A percentile compares a stretch with the other conserved stretches of the same genome.
These are phyloP conservation scores for Collybia nuda DNA, from an alignment of 768 basidiomycete genomes.

Conservation along the genomic window DNA sequence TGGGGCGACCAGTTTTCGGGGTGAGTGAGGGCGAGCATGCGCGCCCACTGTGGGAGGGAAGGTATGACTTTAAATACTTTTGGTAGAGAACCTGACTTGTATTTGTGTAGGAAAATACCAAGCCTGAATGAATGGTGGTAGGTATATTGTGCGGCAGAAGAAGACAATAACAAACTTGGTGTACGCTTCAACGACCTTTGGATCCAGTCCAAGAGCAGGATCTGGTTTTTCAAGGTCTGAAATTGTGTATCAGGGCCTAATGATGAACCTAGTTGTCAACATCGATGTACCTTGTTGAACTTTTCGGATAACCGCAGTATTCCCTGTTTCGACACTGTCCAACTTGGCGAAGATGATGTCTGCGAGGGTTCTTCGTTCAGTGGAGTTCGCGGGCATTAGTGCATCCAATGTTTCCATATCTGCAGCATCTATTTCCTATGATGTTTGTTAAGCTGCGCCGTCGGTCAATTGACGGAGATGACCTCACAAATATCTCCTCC, in stretches of 20 bases:
- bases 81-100: slow-evolving; percentile 92
- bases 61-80: slow-evolving; percentile 99
- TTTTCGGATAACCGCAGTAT: slow-evolving; percentile 57
- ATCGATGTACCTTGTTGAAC: slow-evolving; percentile 50
- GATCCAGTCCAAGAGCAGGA: slow-evolving; percentile 86
- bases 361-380: slow-evolving; percentile 83
- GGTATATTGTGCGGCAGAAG: slow-evolving; percentile 1
- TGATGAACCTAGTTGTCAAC: background rate
- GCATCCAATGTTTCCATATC: slow-evolving; percentile 87
- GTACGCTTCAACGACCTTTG: slow-evolving; percentile 90
- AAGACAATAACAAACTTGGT: slow-evolving; percentile 63
- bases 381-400: slow-evolving; percentile 71
- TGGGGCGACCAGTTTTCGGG: slow-evolving; percentile 97
- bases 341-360: slow-evolving; percentile 97
- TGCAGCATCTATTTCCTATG: slow-evolving; percentile 84
- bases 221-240: slow-evolving; percentile 60
- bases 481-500: slow-evolving; percentile 62
- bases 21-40: slow-evolving; percentile 87
- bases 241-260: slow-evolving; percentile 1
- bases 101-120: slow-evolving; percentile 79
- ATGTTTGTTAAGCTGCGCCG: slow-evolving; percentile 10
- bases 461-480: background rate
- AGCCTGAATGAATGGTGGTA: slow-evolving; percentile 49
- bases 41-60: slow-evolving; percentile 93
- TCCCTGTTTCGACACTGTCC: slow-evolving; percentile 58